Evolutionary conservation across 2,329 filamentous ascomycete genomes (phyloP).

Genomic region (Epichloe glyceriae): DNA sequence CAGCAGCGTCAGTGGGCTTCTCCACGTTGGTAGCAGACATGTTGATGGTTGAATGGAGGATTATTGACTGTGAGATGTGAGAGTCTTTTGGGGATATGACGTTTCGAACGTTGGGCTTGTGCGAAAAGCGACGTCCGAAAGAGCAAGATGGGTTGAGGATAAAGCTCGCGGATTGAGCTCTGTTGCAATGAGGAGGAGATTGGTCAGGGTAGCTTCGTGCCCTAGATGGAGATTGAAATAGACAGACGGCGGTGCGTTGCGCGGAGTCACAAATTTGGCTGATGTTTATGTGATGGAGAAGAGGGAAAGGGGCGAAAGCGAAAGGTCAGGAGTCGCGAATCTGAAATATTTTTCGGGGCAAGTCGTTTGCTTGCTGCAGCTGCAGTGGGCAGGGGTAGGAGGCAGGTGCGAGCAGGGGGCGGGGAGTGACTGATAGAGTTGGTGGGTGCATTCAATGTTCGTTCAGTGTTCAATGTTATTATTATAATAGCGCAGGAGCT

Average conservation of each 20-base stretch:
- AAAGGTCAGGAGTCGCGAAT: conserved; percentile 18
- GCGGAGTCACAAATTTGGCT: conserved; percentile 33
- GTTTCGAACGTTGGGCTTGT: conserved; percentile 24
- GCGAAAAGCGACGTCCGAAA: conserved; percentile 31
- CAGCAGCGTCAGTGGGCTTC: conserved; percentile 50
- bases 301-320: conserved; percentile 18
- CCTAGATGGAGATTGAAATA: conserved; percentile 49
- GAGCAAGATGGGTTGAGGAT: conserved; percentile 17
- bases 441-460: not conserved
- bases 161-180: conserved; percentile 43
- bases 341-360: conserved; percentile 26
- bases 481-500: not conserved
- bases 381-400: conserved; percentile 2
- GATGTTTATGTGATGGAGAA: conserved; percentile 30
- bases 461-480: not conserved
- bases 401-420: conserved; percentile 2
- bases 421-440: not conserved
- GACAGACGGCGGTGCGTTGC: conserved; percentile 35
- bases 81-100: conserved; percentile 24
- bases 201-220: conserved; percentile 77
- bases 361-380: conserved; percentile 5
- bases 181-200: conserved; percentile 51
- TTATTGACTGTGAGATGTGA: conserved; percentile 40
- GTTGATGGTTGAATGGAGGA: conserved; percentile 36
- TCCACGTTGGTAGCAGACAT: conserved; percentile 69